phyloP scores from a whole-genome alignment of 2,329 filamentous ascomycete genomes.

The Endocalyx cinctus region DNA sequence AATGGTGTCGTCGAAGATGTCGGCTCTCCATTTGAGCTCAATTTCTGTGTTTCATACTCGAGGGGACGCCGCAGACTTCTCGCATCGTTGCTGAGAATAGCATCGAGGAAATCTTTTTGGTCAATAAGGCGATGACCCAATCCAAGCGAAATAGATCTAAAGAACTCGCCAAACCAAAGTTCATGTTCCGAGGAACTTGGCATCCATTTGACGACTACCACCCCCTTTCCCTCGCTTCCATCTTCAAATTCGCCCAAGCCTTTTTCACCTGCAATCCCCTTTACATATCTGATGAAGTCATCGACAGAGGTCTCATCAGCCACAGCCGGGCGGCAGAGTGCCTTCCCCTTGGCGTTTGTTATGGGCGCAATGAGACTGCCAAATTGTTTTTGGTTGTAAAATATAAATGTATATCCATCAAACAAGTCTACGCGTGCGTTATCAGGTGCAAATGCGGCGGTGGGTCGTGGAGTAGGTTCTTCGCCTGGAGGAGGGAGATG shows the following conservation, averaged over 20 bases:
- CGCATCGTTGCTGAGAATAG: constrained; percentile 77
- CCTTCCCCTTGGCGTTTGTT: constrained; percentile 77
- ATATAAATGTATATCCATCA: constrained; percentile 82
- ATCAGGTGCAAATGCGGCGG: constrained; percentile 70
- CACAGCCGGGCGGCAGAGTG: constrained; percentile 59
- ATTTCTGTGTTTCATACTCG: constrained; percentile 40
- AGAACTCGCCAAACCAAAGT: constrained; percentile 67
- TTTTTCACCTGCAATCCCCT: constrained; percentile 69
- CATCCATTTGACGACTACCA: constrained; percentile 72
- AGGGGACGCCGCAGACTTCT: constrained; percentile 66
- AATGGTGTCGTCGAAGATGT: constrained; percentile 5
- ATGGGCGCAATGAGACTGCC: constrained; percentile 71
- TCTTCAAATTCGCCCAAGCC: constrained; percentile 60
- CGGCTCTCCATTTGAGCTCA: constrained; percentile 20
- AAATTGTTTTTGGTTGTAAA: constrained; percentile 72
- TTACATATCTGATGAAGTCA: constrained; percentile 75
- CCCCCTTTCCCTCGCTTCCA: constrained; percentile 61
- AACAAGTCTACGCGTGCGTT: constrained; percentile 66
- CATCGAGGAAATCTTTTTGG: constrained; percentile 88
- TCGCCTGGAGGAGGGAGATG: constrained; percentile 71
- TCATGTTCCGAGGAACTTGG: constrained; percentile 49
- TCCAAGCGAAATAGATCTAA: constrained; percentile 62
- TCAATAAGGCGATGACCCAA: constrained; percentile 80
- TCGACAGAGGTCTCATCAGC: constrained; percentile 62
- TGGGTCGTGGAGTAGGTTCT: constrained; percentile 66